Conservation (phyloP, 1,284 basidiomycete genomes). For the Grifola frondosa region DNA sequence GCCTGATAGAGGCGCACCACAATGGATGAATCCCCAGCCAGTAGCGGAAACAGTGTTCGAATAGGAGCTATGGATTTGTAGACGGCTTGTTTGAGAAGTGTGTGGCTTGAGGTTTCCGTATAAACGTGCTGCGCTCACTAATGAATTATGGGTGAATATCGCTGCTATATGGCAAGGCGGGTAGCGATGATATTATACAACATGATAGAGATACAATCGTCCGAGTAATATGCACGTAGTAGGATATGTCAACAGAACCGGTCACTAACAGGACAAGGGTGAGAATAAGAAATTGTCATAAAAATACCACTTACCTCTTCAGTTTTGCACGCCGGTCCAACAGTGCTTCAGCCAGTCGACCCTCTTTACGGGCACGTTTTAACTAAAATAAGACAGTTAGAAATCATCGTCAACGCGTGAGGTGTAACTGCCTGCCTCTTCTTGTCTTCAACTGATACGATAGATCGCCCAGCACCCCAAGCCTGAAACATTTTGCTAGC, state of each 20-base stretch:
- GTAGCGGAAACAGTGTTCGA: constrained; percentile 1
- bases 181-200: too few relatives aligned
- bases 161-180: too few relatives aligned
- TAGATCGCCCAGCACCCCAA: constrained; percentile 80
- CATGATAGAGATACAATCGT: too few relatives aligned
- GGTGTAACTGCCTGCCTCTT: constrained; percentile 49
- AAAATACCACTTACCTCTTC: constrained; percentile 70
- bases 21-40: not conserved
- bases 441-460: constrained; percentile 72
- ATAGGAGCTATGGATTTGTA: too few relatives aligned
- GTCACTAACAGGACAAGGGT: constrained; percentile 15
- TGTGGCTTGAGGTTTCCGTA: too few relatives aligned
- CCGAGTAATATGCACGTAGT: too few relatives aligned
- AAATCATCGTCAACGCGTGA: not conserved
- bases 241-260: constrained; percentile 25
- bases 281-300: constrained; percentile 4
- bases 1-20: not conserved
- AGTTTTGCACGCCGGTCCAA: constrained; percentile 87
- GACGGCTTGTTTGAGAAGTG: too few relatives aligned
- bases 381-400: constrained; percentile 45
- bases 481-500: constrained; percentile 77
- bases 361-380: constrained; percentile 85
- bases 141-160: too few relatives aligned
- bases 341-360: constrained; percentile 84
- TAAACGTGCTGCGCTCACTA: too few relatives aligned